These are phyloP conservation scores for Lasiodiplodia theobromae DNA, from an alignment of 2,329 filamentous ascomycete species.

Conservation along the genomic window DNA sequence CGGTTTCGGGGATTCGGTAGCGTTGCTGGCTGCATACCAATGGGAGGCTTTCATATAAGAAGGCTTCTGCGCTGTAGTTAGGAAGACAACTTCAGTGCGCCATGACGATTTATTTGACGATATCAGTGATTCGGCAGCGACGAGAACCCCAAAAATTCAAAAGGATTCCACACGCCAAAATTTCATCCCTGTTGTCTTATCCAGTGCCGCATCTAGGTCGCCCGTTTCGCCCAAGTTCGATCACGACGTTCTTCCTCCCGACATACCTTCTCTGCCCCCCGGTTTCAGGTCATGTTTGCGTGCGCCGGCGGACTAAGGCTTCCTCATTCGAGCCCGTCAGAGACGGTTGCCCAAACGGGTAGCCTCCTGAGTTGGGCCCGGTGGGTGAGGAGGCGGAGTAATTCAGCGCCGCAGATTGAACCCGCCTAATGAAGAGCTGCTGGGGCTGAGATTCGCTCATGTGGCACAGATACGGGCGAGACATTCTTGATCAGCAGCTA, in stretches of 20 bases:
- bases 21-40: slow-evolving; percentile 22
- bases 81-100: slow-evolving; percentile 15
- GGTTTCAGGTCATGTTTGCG: background rate
- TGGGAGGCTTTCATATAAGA: slow-evolving; percentile 13
- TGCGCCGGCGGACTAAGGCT: slow-evolving; percentile 52
- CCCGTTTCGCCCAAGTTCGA: background rate
- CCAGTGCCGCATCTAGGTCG: background rate
- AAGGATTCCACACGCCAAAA: slow-evolving; percentile 19
- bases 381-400: slow-evolving; percentile 55
- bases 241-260: background rate
- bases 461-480: slow-evolving; percentile 73
- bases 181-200: background rate
- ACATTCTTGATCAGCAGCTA: slow-evolving; percentile 49
- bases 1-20: slow-evolving; percentile 25
- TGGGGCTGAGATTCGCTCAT: slow-evolving; percentile 63
- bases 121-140: slow-evolving; percentile 28
- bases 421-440: slow-evolving; percentile 68
- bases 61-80: slow-evolving; percentile 27
- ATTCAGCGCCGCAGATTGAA: slow-evolving; percentile 34
- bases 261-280: background rate
- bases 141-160: slow-evolving; percentile 22
- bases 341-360: background rate
- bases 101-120: slow-evolving; percentile 29
- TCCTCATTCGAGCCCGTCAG: slow-evolving; percentile 44
- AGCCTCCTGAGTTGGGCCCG: slow-evolving; percentile 23